phyloP scores from a whole-genome alignment of 2,329 filamentous ascomycete genomes.

The Fusarium sp. region DNA sequence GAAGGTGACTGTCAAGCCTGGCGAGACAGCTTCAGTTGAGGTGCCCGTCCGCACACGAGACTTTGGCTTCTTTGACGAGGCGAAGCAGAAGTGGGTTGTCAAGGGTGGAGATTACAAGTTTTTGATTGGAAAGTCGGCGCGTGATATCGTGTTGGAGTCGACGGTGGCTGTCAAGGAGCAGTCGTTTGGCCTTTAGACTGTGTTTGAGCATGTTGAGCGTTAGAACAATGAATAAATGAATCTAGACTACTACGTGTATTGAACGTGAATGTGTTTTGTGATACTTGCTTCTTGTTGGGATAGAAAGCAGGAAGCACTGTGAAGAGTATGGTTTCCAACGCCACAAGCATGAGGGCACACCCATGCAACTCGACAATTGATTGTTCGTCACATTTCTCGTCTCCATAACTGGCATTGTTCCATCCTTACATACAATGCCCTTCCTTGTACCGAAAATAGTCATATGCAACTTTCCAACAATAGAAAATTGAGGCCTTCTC shows the following conservation, averaged over 20 bases:
- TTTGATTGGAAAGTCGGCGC: constrained; percentile 40
- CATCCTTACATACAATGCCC: neutral
- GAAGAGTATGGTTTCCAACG: neutral
- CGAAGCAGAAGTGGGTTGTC: constrained; percentile 42
- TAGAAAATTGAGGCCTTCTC: neutral
- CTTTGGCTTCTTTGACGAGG: constrained; percentile 47
- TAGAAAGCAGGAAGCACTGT: neutral
- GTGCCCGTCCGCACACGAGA: constrained; percentile 40
- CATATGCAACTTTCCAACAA: neutral
- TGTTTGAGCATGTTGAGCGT: constrained; percentile 12
- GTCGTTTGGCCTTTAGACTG: constrained; percentile 29
- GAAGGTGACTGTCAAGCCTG: constrained; percentile 60
- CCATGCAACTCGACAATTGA: neutral
- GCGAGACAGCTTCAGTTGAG: constrained; percentile 40
- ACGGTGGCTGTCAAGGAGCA: constrained; percentile 32
- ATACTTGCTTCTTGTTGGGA: neutral
- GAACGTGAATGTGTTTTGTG: neutral
- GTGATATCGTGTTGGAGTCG: constrained; percentile 41
- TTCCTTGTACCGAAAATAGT: neutral
- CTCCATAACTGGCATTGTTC: neutral
- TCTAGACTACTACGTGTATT: neutral
- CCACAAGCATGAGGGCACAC: neutral
- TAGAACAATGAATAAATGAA: neutral
- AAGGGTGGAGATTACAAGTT: constrained; percentile 47
- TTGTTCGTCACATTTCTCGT: neutral